Evolutionary conservation across 768 basidiomycete genomes (phyloP), one percentile per base, ranked within the genome.

Genomic region (Trametopsis cervina): DNA sequence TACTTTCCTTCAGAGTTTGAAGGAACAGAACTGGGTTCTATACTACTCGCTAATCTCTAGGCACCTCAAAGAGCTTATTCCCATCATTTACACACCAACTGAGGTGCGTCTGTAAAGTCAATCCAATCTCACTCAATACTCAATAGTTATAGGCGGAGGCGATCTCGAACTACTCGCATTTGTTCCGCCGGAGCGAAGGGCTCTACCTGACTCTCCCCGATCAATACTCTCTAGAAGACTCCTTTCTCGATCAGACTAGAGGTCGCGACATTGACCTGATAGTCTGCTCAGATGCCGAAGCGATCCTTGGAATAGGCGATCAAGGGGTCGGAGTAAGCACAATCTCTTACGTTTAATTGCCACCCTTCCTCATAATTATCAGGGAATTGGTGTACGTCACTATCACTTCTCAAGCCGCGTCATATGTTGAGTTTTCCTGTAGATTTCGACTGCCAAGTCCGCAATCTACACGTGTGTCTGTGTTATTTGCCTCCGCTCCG

Each of bases 241-340:
- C 83, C 52, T 87, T 87, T 57, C 63, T 90, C 20, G 83, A 84
- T 56, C 77, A 80, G 56, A 83, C 76, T 1, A 69, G 67, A 26
- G 79, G 75, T 5, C 68, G 72, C 22, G 68, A 81, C 22, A 78
- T 93, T 46, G 84, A 92, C 51, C 69, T 93, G 20, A 73, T 94
- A 43, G 88, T 93, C 21, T 83, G 84, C 46, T 85, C 88, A 0
- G 91, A 94, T 60, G 79, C 83, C 3, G 89, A 91, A 57, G 86
- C 87, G 0, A 92, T 93, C 50, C 69, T 94, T 9, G 91, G 91
- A 13, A 81, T 83, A 48, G 81, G 81, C 40, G 80, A 81, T 56
- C 79, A 80, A 60, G 83, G 90, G 48, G 89, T 91, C 35, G 78
- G 79, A 46, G 81, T 83, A 61, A 17, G 73, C 47, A 21, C 24